These are phyloP conservation scores for Epichloe aotearoae DNA, from an alignment of 2,329 filamentous ascomycete species.

Conservation along the genomic window DNA sequence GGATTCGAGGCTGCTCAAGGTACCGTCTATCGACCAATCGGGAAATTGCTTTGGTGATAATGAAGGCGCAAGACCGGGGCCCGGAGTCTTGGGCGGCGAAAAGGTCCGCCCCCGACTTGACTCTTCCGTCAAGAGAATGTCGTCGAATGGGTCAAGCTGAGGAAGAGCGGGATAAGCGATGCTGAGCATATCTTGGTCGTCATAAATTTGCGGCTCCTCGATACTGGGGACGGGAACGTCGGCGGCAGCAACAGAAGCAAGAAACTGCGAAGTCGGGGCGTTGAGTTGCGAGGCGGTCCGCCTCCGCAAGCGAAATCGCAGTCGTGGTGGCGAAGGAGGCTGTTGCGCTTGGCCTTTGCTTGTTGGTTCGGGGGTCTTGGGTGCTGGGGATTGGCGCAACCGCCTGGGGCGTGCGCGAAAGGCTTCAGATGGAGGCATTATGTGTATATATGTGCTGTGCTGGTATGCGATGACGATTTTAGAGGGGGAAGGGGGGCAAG, in stretches of 20 bases:
- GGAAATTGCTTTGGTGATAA: slow-evolving; percentile 36
- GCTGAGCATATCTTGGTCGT: slow-evolving; percentile 30
- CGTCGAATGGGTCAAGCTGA: slow-evolving; percentile 20
- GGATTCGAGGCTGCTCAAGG: slow-evolving; percentile 43
- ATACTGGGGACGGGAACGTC: slow-evolving; percentile 53
- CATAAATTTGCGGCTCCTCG: slow-evolving; percentile 36
- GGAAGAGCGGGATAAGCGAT: slow-evolving; percentile 20
- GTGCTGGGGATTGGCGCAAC: slow-evolving; percentile 26
- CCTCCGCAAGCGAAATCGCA: slow-evolving; percentile 41
- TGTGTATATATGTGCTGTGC: slow-evolving; percentile 11
- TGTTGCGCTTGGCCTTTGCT: slow-evolving; percentile 22
- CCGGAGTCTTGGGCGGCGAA: slow-evolving; percentile 48
- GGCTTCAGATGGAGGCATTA: slow-evolving; percentile 34
- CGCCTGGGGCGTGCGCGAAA: slow-evolving; percentile 30
- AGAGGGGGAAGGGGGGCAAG: too few relatives aligned
- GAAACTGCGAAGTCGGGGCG: slow-evolving; percentile 51
- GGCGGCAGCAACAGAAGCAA: slow-evolving; percentile 53
- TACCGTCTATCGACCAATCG: slow-evolving; percentile 45
- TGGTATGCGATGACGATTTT: slow-evolving; percentile 7
- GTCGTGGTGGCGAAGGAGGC: slow-evolving; percentile 38
- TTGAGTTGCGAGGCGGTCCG: slow-evolving; percentile 37
- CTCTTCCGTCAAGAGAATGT: slow-evolving; percentile 15
- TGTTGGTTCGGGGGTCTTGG: slow-evolving; percentile 40
- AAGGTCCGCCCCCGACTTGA: slow-evolving; percentile 28
- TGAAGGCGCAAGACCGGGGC: slow-evolving; percentile 30